Percentiles rank a stretch among this genome's conserved stretches.
phyloP scores from a whole-genome alignment of 2,329 filamentous ascomycete genomes.

The Colletotrichum orchidophilum region DNA sequence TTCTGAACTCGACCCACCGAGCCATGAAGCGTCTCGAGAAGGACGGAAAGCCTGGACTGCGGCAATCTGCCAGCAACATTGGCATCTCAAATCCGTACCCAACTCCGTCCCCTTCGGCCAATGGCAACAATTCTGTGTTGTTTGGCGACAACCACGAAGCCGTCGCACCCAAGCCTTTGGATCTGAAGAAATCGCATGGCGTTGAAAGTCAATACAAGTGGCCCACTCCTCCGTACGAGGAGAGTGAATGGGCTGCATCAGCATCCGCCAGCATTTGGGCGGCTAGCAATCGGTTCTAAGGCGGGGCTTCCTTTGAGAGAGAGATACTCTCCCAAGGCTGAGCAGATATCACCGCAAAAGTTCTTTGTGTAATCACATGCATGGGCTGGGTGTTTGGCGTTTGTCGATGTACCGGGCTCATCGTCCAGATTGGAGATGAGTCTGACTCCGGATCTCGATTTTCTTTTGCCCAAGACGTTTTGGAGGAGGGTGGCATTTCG shows the following conservation, averaged over 20 bases:
- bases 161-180: slow-evolving; percentile 75
- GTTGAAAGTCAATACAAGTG: slow-evolving; percentile 72
- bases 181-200: slow-evolving; percentile 66
- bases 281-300: slow-evolving; percentile 70
- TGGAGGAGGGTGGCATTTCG: slow-evolving; percentile 27
- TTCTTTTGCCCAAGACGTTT: slow-evolving; percentile 33
- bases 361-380: slow-evolving; percentile 32
- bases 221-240: slow-evolving; percentile 95
- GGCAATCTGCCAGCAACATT: slow-evolving; percentile 73
- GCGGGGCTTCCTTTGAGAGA: not conserved
- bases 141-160: slow-evolving; percentile 74
- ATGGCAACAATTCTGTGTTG: slow-evolving; percentile 74
- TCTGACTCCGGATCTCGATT: slow-evolving; percentile 29
- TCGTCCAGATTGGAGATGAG: slow-evolving; percentile 14
- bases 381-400: slow-evolving; percentile 34
- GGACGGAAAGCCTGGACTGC: slow-evolving; percentile 58
- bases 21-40: slow-evolving; percentile 77
- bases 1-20: slow-evolving; percentile 78
- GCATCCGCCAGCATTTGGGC: slow-evolving; percentile 85
- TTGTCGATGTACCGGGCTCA: slow-evolving; percentile 20
- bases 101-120: slow-evolving; percentile 81
- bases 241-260: slow-evolving; percentile 88
- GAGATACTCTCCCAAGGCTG: slow-evolving; percentile 4
- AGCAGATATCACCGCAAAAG: slow-evolving; percentile 19
- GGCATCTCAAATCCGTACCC: slow-evolving; percentile 70